Base-by-base conservation (phyloP, 2,329 filamentous ascomycete genomes). In the Nothomitra cinnamomea region DNA sequence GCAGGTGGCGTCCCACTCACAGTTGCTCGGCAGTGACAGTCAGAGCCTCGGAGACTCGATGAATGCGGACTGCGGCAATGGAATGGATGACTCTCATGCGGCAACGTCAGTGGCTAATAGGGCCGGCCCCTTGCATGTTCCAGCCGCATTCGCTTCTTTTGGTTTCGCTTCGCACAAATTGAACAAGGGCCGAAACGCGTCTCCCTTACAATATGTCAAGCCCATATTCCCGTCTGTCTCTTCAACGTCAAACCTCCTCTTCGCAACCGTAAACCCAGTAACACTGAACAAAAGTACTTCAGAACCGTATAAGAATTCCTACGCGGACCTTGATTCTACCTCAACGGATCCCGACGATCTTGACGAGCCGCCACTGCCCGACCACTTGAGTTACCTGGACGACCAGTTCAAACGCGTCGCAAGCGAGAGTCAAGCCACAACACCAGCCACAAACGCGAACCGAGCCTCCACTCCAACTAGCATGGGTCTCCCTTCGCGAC, bases 161-260 rank as follows among this genome's bases (percentile, higher is more conserved):
- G 28, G 66, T 3, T 32, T 32, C 28, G 28, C 28, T 32, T 32
- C 28, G 10, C 28, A 32, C 28, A 10, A 4, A 32, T 4, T 10
- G 28, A 10, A 32, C 28, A 32, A 32, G 28, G 28, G 10, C 28
- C 28, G 10, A 4, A 32, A 32, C 28, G 28, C 28, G 28, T 32
- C 28, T 32, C 28, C 5, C 28, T 32, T 10, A 32, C 28, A 32
- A 10, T 32, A 4, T 32, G 28, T 10, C 28, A 32, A 32, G 28
- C 28, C 28, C 10, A 32, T 10, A 22, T 45, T 19, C 19, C 19
- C 24, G 22, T 15, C 21, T 15, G 17, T 5, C 25, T 28, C 21
- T 17, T 49, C 45, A 19, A 21, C 45, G 10, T 35, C 45, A 49
- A 15, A 13, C 4, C 45, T 49, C 10, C 24, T 49, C 45, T 32